phyloP scores from a whole-genome alignment of 768 basidiomycete genomes.

The Xanthoconium stramineum region DNA sequence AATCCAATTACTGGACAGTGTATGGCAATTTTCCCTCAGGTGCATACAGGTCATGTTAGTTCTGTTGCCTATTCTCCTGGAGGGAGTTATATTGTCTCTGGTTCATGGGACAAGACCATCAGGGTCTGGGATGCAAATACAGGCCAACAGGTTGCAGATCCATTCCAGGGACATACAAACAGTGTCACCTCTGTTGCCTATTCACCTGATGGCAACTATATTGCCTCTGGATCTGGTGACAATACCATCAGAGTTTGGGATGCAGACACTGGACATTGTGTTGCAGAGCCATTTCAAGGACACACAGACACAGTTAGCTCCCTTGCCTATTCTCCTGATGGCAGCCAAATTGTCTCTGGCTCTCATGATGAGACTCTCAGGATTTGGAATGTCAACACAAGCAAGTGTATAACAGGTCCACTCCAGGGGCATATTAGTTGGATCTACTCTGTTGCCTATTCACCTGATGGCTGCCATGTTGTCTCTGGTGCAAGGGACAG shows the following conservation, averaged over 20 bases:
- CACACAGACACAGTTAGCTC: neutral
- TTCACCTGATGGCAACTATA: slow-evolving; percentile 18
- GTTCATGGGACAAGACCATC: slow-evolving; percentile 11
- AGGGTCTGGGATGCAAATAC: slow-evolving; percentile 21
- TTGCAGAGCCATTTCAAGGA: slow-evolving; percentile 1
- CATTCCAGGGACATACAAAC: slow-evolving; percentile 7
- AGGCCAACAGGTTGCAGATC: slow-evolving; percentile 11
- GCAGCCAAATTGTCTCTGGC: slow-evolving; percentile 11
- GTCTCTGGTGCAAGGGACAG: slow-evolving; percentile 14
- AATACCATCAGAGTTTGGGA: slow-evolving; percentile 15
- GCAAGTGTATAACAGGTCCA: slow-evolving; percentile 9
- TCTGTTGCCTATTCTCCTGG: slow-evolving; percentile 27
- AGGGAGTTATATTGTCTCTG: slow-evolving; percentile 17
- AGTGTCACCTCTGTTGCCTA: slow-evolving; percentile 9
- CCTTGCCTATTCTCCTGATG: slow-evolving; percentile 16
- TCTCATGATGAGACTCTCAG: slow-evolving; percentile 1
- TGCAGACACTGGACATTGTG: slow-evolving; percentile 9
- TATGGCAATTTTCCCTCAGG: slow-evolving; percentile 1
- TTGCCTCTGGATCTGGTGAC: slow-evolving; percentile 23
- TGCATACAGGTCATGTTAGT: neutral
- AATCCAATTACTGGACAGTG: slow-evolving; percentile 15
- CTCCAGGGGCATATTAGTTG: neutral
- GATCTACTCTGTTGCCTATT: slow-evolving; percentile 14
- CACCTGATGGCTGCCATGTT: slow-evolving; percentile 22
- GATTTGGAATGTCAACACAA: slow-evolving; percentile 15